Evolutionary conservation across 192 early-diverging fungal species (phyloP), one percentile per base, ranked within the genome.

Genomic region (Rhizoclosmatium globosum): DNA sequence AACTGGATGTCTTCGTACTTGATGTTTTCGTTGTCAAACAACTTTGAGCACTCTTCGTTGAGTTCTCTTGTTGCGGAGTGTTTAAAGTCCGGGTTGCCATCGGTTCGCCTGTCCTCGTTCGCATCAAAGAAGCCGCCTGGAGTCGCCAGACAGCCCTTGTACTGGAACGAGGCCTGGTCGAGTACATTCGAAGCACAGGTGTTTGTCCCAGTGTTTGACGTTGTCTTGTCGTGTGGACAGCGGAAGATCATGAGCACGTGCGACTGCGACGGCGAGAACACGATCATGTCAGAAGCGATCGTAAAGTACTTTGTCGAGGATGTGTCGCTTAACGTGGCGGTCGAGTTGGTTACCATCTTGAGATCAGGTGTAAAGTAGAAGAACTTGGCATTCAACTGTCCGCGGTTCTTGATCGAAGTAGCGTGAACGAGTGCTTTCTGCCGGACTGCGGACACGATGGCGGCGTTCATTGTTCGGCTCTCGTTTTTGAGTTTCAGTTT

Each of bases 111-210:
- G 44, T 74, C 73, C 15, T 60, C 23, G 15, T 23, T 58, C 7
- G 38, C 38, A 19, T 74, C 73, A 64, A 64, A 74, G 60, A 74
- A 74, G 15, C 73, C 73, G 9, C 73, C 73, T 9, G 73, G 73
- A 41, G 73, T 74, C 9, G 73, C 73, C 1, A 74, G 60, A 74
- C 59, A 74, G n/a, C 73, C 73, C 73, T 74, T 74, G 60, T 74
- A 74, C 61, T 74, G 73, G 60, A 74, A 74, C 7, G 59, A 64
- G 57, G 41, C 4, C 7, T 2, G 39, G 42, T 74, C 73, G 2
- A 74, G 73, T 6, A 74, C 45, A 50, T 64, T 47, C 19, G 62
- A 41, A 15, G 57, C 38, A 47, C 73, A 74, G 21, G 47, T 64
- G 9, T 42, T 17, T 39, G 41, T 19, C 2, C 45, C 47, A 11